Percentiles rank a stretch among this genome's conserved stretches.
Evolutionary conservation across 2,329 filamentous ascomycete species (phyloP).

Genomic region (Epicoccum sorghinum): DNA sequence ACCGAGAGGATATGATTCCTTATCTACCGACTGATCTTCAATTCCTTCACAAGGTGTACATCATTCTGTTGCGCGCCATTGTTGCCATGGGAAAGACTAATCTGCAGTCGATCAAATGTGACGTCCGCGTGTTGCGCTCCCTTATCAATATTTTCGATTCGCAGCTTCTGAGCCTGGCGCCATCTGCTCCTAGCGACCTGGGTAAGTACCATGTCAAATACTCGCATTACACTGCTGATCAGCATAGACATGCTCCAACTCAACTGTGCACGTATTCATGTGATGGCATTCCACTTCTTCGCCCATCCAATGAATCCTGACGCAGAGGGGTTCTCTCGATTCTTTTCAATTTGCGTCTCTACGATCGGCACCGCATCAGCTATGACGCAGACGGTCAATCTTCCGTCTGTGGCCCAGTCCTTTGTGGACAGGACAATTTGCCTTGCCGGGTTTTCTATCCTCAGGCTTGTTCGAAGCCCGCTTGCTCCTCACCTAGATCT

Average conservation of each 20-base stretch:
- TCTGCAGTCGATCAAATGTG: slow-evolving; percentile 39
- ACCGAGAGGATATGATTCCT: slow-evolving; percentile 42
- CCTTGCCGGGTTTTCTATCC: slow-evolving; percentile 41
- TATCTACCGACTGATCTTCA: slow-evolving; percentile 39
- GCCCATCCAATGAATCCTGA: slow-evolving; percentile 38
- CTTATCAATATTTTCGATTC: slow-evolving; percentile 46
- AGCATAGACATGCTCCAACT: slow-evolving; percentile 40
- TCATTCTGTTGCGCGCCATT: slow-evolving; percentile 42
- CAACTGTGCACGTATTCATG: slow-evolving; percentile 43
- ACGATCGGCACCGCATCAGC: slow-evolving; percentile 34
- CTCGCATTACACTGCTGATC: slow-evolving; percentile 16
- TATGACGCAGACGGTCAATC: slow-evolving; percentile 30
- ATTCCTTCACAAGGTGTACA: slow-evolving; percentile 43
- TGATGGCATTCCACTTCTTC: slow-evolving; percentile 47
- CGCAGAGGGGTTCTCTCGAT: slow-evolving; percentile 34
- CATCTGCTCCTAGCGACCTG: slow-evolving; percentile 40
- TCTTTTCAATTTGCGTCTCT: slow-evolving; percentile 43
- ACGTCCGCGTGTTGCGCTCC: slow-evolving; percentile 40
- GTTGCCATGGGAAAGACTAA: slow-evolving; percentile 42
- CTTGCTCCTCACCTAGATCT: slow-evolving; percentile 42
- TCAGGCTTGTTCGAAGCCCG: slow-evolving; percentile 39
- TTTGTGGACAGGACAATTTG: slow-evolving; percentile 44
- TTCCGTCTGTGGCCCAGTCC: slow-evolving; percentile 38
- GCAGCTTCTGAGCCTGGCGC: slow-evolving; percentile 37
- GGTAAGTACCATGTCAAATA: slow-evolving; percentile 26